Base-by-base conservation (phyloP, 148 eudicot genomes). In the Tetragonia tetragonoides region DNA sequence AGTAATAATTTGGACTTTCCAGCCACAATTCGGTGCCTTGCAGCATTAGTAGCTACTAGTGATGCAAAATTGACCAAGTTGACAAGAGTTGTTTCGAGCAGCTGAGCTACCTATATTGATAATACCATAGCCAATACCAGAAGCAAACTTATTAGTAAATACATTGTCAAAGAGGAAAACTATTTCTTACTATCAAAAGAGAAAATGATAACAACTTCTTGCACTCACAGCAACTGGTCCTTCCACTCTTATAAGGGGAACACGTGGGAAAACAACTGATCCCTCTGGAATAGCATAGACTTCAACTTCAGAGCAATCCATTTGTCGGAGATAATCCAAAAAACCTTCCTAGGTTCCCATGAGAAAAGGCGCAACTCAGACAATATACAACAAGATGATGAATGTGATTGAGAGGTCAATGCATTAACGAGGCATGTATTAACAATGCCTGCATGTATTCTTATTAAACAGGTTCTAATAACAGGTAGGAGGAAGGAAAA, bases 31-130 rank as follows among this genome's bases (percentile, higher is more conserved):
- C 99, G 92, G 84, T 95, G 99, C 85, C 99, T 88, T 77, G 97
- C 97, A 86, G 99, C 96, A 87, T 95, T 95, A 49, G 99, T 95
- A 73, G 99, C 88, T 68, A 95, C 97, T 76, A 95, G 81, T 47
- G 99, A 95, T 69, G 99, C 94, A 79, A 86, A 95, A 80, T 95
- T 95, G 87, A 93, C 89, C 68, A 95, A 97, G 81, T 93, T 95
- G 73, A 93, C 88, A 83, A 91, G 90, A 40, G 99, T 93, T 59
- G 99, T 95, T 88, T 95, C 99, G 80, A 95, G 80, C 73, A 95
- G 87, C 82, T 93, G 99, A 79, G 85, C 99, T 79, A 95, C 93
- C 99, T 95, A 85, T 60, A 74, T 59, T n/a, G 51, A 85, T 18
- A 74, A 54, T 60, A 14, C 70, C 67, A 68, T 64, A 62, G 62